Evolutionary conservation across 2,329 filamentous ascomycete species (phyloP).

Genomic region (Sporothrix dimorphospora): DNA sequence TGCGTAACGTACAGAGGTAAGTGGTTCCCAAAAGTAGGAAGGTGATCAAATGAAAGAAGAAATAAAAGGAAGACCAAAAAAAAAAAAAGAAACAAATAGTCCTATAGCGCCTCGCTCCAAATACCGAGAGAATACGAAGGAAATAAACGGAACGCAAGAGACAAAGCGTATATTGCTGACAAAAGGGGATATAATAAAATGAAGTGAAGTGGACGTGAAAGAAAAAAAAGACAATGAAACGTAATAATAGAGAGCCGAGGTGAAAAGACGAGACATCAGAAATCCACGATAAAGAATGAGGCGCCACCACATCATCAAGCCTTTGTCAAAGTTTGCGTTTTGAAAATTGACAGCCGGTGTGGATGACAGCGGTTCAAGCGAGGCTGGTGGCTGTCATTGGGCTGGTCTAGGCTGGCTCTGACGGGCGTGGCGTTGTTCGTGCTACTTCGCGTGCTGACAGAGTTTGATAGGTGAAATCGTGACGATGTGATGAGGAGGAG

Average conservation of each 20-base stretch:
- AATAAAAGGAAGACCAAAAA: not conserved
- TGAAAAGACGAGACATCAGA: not conserved
- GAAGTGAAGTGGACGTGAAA: not conserved
- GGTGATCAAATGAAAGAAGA: not conserved
- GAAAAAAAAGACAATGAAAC: no score
- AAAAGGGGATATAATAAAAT: conserved; percentile 18
- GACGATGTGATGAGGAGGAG: not conserved
- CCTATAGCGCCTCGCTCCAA: conserved; percentile 20
- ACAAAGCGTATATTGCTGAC: not conserved
- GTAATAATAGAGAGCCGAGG: not conserved
- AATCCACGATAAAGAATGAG: not conserved
- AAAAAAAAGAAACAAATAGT: not conserved
- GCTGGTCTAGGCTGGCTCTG: not conserved
- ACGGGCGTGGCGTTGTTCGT: conserved; percentile 2
- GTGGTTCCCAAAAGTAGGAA: not conserved
- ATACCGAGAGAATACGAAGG: not conserved
- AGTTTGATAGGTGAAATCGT: not conserved
- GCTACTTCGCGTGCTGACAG: not conserved
- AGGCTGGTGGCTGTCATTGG: not conserved
- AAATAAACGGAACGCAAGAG: not conserved
- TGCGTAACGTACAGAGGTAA: conserved; percentile 10
- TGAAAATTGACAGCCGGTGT: not conserved
- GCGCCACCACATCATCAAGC: not conserved
- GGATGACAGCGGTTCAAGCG: not conserved
- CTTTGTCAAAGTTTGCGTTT: not conserved